Evolutionary conservation across 805 yeast species (phyloP), one percentile per base, ranked within the genome.

Genomic region (Suhomyces vadensis): DNA sequence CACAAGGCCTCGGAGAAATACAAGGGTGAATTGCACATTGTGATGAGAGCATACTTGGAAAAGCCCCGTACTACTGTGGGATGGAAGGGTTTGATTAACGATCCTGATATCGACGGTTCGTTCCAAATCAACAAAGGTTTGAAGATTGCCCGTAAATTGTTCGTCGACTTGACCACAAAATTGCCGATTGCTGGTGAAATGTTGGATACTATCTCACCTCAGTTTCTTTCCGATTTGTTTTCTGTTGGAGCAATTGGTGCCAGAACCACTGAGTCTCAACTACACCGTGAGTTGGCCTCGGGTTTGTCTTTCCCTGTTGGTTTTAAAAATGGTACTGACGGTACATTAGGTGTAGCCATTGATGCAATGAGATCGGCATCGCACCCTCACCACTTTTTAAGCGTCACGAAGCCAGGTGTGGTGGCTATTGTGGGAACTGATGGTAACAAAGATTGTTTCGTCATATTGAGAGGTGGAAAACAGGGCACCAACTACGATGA

Each of bases 11-110:
- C 85, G 35, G 81, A 81, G 44, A 75, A 81, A 60, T 73, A 86
- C 51, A 75, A 83, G 52, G 82, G 79, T 38, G 97, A 92, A 55
- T 75, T 94, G 48, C 79, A 83, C 45, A 83, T 94, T 47, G 84
- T 94, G 50, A 94, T 94, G 99, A 83, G 99, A 72, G 98, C 98
- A 3, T 94, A 94, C 74, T 77, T 94, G 60, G 99, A 92, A 67
- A 92, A 92, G 71, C 99, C 99, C 57, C 83, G 99, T 71, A 92
- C 99, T 41, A 92, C 98, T 22, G 98, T 94, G 37, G 99, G 99
- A 48, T 92, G 99, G 99, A 92, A 92, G 72, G 99, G 99, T 55
- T 77, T 92, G 54, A 94, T 92, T 59, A 92, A 92, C 64, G 99
- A 92, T 67, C 99, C 99, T 24, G 96, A 94, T 59, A 85, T 92